Evolutionary conservation across 1,284 basidiomycete genomes (phyloP).

Genomic region (Boletus semigastroideus): DNA sequence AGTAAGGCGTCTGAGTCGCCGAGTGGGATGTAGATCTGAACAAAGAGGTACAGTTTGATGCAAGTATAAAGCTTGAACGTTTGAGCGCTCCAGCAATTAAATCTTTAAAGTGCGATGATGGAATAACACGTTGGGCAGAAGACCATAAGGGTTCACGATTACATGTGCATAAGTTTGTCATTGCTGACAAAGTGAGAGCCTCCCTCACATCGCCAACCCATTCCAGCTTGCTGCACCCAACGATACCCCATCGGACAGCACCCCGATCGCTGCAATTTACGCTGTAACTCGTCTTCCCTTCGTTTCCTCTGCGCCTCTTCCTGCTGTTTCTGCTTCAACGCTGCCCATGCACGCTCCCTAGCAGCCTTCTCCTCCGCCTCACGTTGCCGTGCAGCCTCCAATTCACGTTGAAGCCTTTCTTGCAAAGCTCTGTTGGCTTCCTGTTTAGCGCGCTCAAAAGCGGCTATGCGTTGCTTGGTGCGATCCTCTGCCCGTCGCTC

Average conservation of each 20-base stretch:
- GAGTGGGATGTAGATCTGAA: too few relatives aligned
- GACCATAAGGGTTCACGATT: not conserved
- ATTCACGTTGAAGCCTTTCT: conserved; percentile 24
- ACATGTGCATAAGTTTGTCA: conserved; percentile 5
- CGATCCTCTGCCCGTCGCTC: conserved; percentile 17
- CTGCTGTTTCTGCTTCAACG: conserved; percentile 34
- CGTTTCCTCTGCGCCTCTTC: conserved; percentile 35
- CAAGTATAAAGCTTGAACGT: too few relatives aligned
- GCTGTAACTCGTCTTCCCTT: conserved; percentile 40
- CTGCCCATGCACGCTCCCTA: conserved; percentile 31
- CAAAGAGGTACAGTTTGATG: too few relatives aligned
- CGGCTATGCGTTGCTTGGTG: conserved; percentile 9
- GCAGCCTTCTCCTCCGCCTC: conserved; percentile 26
- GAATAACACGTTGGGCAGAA: too few relatives aligned
- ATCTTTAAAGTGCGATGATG: too few relatives aligned
- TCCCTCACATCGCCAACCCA: conserved; percentile 57
- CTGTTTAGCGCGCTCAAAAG: conserved; percentile 16
- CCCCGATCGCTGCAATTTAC: conserved; percentile 48
- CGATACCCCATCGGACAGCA: conserved; percentile 50
- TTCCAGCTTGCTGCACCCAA: conserved; percentile 47
- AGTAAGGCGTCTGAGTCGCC: too few relatives aligned
- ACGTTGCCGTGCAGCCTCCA: conserved; percentile 21
- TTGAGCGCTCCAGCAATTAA: too few relatives aligned
- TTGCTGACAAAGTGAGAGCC: conserved; percentile 48
- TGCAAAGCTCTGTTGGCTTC: conserved; percentile 20